phyloP scores from a whole-genome alignment of 768 basidiomycete genomes.

The Macrolepiota dolichaula region DNA sequence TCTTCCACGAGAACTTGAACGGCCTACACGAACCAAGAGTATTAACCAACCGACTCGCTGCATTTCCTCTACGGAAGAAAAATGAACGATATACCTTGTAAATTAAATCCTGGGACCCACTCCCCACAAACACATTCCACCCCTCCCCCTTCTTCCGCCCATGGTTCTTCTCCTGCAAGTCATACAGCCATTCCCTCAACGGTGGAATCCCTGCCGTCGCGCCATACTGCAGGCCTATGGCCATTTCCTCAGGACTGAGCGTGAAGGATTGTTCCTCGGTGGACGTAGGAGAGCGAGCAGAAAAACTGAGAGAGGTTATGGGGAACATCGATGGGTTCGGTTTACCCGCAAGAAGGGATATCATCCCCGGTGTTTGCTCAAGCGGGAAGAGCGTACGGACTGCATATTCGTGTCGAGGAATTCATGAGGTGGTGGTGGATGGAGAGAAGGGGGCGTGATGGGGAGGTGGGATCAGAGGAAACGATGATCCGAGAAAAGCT shows the following conservation, averaged over 20 bases:
- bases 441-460: background rate
- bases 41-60: background rate
- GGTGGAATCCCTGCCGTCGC: slow-evolving; percentile 64
- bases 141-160: slow-evolving; percentile 55
- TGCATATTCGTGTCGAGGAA: slow-evolving; percentile 24
- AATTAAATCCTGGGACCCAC: slow-evolving; percentile 87
- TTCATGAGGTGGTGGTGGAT: background rate
- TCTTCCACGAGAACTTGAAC: slow-evolving; percentile 68
- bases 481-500: slow-evolving; percentile 1
- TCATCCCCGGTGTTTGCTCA: slow-evolving; percentile 73
- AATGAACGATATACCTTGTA: slow-evolving; percentile 64
- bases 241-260: slow-evolving; percentile 58
- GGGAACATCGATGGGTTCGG: slow-evolving; percentile 92
- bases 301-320: slow-evolving; percentile 75
- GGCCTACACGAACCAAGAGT: slow-evolving; percentile 41
- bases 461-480: background rate
- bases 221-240: slow-evolving; percentile 71
- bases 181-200: slow-evolving; percentile 66
- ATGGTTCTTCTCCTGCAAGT: slow-evolving; percentile 71
- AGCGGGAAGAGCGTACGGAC: slow-evolving; percentile 73
- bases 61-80: background rate
- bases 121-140: slow-evolving; percentile 78
- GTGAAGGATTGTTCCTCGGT: slow-evolving; percentile 44
- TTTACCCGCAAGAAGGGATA: slow-evolving; percentile 87
- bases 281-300: slow-evolving; percentile 43